These are phyloP conservation scores for Fusarium stilboides DNA, from an alignment of 2,329 filamentous ascomycete species.

Conservation along the genomic window DNA sequence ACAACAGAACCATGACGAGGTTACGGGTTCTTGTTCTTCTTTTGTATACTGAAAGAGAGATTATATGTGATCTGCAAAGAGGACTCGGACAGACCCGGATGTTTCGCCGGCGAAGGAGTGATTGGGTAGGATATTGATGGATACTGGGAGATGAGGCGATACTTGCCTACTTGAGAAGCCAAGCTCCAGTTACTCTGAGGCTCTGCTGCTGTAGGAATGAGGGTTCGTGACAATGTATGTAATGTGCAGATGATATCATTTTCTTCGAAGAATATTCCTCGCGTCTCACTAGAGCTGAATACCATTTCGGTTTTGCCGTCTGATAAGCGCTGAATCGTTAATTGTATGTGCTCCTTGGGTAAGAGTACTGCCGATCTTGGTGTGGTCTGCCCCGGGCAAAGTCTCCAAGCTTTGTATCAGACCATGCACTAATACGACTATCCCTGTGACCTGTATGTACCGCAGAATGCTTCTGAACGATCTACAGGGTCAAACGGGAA, in stretches of 20 bases:
- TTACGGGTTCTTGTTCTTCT: neutral
- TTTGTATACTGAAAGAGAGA: neutral
- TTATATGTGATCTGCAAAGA: slow-evolving; percentile 4
- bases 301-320: neutral
- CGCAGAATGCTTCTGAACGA: slow-evolving; percentile 10
- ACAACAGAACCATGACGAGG: slow-evolving; percentile 7
- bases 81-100: slow-evolving; percentile 18
- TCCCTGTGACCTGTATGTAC: slow-evolving; percentile 8
- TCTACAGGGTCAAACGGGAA: slow-evolving; percentile 27
- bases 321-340: slow-evolving; percentile 8
- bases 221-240: neutral
- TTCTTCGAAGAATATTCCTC: neutral
- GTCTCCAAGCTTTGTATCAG: slow-evolving; percentile 6
- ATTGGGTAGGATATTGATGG: slow-evolving; percentile 29
- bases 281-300: neutral
- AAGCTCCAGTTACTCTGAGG: slow-evolving; percentile 9
- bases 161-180: slow-evolving; percentile 40
- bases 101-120: slow-evolving; percentile 14
- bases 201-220: slow-evolving; percentile 30
- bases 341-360: neutral
- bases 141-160: slow-evolving; percentile 28
- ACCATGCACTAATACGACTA: slow-evolving; percentile 12
- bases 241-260: slow-evolving; percentile 15
- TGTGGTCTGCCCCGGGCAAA: neutral
- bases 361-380: slow-evolving; percentile 16